Base-by-base conservation (phyloP, 148 eudicot genomes). In the Suaeda aralocaspica region DNA sequence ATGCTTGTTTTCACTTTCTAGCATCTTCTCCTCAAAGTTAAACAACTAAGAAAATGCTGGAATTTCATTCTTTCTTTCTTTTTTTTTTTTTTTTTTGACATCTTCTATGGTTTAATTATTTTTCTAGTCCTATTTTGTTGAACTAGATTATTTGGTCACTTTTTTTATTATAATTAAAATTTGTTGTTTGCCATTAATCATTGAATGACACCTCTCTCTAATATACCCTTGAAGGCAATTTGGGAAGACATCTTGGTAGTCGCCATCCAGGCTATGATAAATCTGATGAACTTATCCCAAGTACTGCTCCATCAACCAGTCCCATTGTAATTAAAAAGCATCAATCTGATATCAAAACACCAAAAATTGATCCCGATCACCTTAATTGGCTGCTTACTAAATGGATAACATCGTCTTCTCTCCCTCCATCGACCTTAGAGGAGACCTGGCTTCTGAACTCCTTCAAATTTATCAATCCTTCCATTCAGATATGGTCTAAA, bases 211-310 rank as follows among this genome's bases (percentile, higher is more conserved):
- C n/a, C 24, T 12, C 49, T 42, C 10, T 24, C n/a, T 31, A 24
- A 26, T 60, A 48, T 73, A 42, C 25, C 16, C 48, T 74, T 64
- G 72, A 74, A 89, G 96, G 96, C 69, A 92, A 92, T 80, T 81
- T 92, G 84, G 97, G 95, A 59, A 87, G 95, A 64, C 97, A 92
- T 77, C 97, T 92, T 73, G 82, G 89, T 83, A 87, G 77, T 59
- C 92, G 92, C 50, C 97, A 92, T 82, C 87, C 97, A 39, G 95
- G 95, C 72, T 92, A 92, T 79, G 92, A 89, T 73, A 89, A 80
- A 26, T 71, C 76, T 19, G 86, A 75, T 61, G 89, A 92, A 67
- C 69, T 62, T 48, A 69, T 76, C 76, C 67, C 76, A 39, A 81
- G 64, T 56, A 68, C 82, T 44, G 73, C 77, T 58, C 79, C 81